Conservation (phyloP, 1,284 basidiomycete species). For the Volvariella surrecta region DNA sequence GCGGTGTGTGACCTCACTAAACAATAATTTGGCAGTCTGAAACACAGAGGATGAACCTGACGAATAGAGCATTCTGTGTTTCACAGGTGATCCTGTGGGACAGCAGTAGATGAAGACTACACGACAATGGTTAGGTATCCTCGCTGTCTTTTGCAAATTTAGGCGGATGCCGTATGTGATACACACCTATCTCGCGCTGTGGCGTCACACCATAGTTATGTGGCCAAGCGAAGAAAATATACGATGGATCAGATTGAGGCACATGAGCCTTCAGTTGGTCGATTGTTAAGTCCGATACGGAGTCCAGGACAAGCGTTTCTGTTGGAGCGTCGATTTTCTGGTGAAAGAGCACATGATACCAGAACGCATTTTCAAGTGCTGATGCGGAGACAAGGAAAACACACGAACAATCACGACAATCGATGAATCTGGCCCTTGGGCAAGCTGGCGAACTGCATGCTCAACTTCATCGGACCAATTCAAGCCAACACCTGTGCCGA, state of each 20-base stretch:
- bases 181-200: conserved; percentile 49
- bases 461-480: conserved; percentile 57
- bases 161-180: neutral
- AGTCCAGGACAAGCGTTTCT: conserved; percentile 45
- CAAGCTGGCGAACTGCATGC: conserved; percentile 53
- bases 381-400: neutral
- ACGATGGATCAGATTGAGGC: conserved; percentile 52
- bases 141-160: neutral
- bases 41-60: conserved; percentile 54
- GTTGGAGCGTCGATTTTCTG: conserved; percentile 55
- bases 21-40: conserved; percentile 45
- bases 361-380: conserved; percentile 1
- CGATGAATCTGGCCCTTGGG: conserved; percentile 35
- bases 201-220: conserved; percentile 30
- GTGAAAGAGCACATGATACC: too few relatives aligned
- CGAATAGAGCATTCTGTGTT: conserved; percentile 82
- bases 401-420: conserved; percentile 59
- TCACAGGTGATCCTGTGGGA: conserved; percentile 71
- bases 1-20: conserved; percentile 22
- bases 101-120: conserved; percentile 86
- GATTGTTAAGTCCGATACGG: conserved; percentile 27
- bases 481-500: conserved; percentile 52
- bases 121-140: conserved; percentile 3
- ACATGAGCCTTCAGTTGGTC: conserved; percentile 38
- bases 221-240: conserved; percentile 71